phyloP scores from a whole-genome alignment of 2,329 filamentous ascomycete genomes.

The Penicillium corylophilum region DNA sequence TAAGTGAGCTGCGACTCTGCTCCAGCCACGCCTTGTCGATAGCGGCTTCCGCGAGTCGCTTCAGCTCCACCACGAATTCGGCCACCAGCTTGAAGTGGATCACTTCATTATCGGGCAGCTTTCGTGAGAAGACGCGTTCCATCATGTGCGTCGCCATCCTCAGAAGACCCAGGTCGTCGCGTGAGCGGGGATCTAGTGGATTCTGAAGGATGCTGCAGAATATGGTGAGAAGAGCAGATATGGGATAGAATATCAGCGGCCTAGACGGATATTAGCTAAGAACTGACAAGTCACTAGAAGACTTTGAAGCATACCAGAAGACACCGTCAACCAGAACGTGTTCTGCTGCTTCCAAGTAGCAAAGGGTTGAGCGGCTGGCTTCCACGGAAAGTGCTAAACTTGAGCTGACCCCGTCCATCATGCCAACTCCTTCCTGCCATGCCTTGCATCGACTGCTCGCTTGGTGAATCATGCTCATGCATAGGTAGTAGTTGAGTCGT shows the following conservation, averaged over 20 bases:
- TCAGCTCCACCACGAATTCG: slow-evolving; percentile 47
- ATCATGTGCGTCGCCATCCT: slow-evolving; percentile 46
- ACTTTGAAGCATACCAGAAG: slow-evolving; percentile 48
- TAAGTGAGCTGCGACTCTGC: slow-evolving; percentile 14
- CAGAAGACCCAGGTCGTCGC: slow-evolving; percentile 50
- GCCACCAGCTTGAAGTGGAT: slow-evolving; percentile 45
- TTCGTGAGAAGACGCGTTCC: slow-evolving; percentile 33
- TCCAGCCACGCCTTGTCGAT: slow-evolving; percentile 42
- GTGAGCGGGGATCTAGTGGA: slow-evolving; percentile 46
- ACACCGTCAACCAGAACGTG: slow-evolving; percentile 47
- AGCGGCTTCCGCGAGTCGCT: slow-evolving; percentile 45
- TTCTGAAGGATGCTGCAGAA: slow-evolving; percentile 57
- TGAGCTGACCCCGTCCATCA: slow-evolving; percentile 51
- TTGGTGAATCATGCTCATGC: slow-evolving; percentile 56
- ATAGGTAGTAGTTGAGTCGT: slow-evolving; percentile 57
- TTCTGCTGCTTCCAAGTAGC: slow-evolving; percentile 48
- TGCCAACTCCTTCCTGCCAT: slow-evolving; percentile 34
- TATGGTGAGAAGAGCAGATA: slow-evolving; percentile 54
- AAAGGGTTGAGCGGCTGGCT: slow-evolving; percentile 56
- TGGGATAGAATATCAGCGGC: slow-evolving; percentile 58
- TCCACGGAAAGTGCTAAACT: slow-evolving; percentile 56
- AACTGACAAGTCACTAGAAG: too few relatives aligned
- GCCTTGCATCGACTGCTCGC: slow-evolving; percentile 54
- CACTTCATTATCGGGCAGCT: slow-evolving; percentile 37
- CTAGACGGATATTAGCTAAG: slow-evolving; percentile 31